Conservation (phyloP, 139 green algal species). For the Chlamydomonas sp. region DNA sequence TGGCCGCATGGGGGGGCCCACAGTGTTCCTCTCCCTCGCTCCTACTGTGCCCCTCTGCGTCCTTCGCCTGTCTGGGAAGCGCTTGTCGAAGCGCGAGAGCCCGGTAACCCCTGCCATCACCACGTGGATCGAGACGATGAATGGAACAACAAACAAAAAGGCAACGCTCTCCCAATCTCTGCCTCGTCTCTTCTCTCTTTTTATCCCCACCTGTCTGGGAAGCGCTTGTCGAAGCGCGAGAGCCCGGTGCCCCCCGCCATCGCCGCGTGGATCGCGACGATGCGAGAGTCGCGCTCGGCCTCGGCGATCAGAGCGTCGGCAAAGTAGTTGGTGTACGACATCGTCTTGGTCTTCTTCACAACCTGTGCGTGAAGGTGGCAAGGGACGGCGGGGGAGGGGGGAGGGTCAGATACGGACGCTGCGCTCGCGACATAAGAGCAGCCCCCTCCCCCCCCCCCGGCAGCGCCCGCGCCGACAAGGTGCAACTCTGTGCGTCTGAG, state of each 20-base stretch:
- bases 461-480: too few species aligned
- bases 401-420: neutral
- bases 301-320: slow-evolving; percentile 93
- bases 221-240: slow-evolving; percentile 58
- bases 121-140: slow-evolving; percentile 92
- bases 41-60: too few species aligned
- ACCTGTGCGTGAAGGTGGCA: too few species aligned
- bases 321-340: slow-evolving; percentile 97
- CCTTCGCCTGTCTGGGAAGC: slow-evolving; percentile 78
- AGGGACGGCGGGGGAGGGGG: too few species aligned
- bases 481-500: too few species aligned
- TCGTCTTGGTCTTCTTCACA: slow-evolving; percentile 61
- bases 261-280: slow-evolving; percentile 93
- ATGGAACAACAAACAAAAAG: too few species aligned
- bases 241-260: slow-evolving; percentile 98
- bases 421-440: neutral
- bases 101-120: slow-evolving; percentile 98
- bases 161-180: neutral
- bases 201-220: slow-evolving; percentile 54
- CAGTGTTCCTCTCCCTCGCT: too few species aligned
- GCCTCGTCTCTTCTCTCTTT: neutral
- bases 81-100: slow-evolving; percentile 71
- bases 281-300: slow-evolving; percentile 76
- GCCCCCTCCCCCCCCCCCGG: too few species aligned
- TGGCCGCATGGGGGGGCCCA: too few species aligned